Evolutionary conservation across 2,329 filamentous ascomycete species (phyloP).

Genomic region (Pseudogymnoascus sp.): DNA sequence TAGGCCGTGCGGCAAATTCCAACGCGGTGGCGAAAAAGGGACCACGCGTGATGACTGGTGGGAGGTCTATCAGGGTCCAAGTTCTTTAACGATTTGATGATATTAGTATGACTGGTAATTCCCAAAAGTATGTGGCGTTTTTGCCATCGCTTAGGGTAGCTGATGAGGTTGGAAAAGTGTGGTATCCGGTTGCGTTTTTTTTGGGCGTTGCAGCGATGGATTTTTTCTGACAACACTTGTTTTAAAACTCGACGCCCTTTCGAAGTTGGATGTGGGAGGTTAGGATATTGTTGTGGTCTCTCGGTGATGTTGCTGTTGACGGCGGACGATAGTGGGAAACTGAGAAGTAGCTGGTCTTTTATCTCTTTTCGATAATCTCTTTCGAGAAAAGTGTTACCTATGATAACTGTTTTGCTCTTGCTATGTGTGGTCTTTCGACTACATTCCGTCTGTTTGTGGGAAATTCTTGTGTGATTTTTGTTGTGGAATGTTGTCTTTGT

Average conservation of each 20-base stretch:
- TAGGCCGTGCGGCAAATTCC: neutral
- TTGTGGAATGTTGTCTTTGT: neutral
- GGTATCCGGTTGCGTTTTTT: neutral
- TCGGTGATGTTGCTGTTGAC: neutral
- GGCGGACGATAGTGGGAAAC: neutral
- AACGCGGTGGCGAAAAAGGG: neutral
- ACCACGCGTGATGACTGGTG: neutral
- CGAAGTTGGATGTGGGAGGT: neutral
- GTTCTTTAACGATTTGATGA: neutral
- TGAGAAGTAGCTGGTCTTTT: slow-evolving; percentile 3
- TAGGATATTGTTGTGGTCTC: neutral
- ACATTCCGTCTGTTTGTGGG: neutral
- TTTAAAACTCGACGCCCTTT: neutral
- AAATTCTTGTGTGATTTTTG: neutral
- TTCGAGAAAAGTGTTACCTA: neutral
- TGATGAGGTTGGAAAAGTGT: neutral
- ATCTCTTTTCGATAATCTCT: neutral
- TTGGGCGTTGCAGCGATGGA: neutral
- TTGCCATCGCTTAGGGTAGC: neutral
- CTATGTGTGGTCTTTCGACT: neutral
- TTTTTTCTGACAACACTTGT: neutral
- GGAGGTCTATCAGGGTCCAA: neutral
- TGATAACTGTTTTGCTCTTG: neutral
- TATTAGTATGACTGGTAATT: neutral
- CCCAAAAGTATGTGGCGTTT: neutral